A percentile compares a stretch with the other conserved stretches of the same genome.
These are phyloP conservation scores for Modicella reniformis DNA, from an alignment of 371 early-diverging fungal species.

Conservation along the genomic window DNA sequence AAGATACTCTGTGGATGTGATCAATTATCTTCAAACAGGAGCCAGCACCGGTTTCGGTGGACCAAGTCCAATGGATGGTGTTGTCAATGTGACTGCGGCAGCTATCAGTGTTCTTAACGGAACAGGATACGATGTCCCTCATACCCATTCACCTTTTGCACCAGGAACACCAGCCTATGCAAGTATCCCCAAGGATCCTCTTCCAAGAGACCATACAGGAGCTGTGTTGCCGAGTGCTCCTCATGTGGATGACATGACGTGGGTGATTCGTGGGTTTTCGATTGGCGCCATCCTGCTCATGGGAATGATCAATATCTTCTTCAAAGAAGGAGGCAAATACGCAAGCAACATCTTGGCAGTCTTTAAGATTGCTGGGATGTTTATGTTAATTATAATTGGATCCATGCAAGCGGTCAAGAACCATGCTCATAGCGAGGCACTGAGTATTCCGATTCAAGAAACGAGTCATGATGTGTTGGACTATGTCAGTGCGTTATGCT, in stretches of 20 bases:
- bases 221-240: background rate
- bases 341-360: slow-evolving; percentile 47
- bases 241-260: slow-evolving; percentile 32
- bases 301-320: slow-evolving; percentile 46
- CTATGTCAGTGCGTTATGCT: slow-evolving; percentile 51
- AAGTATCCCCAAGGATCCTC: slow-evolving; percentile 24
- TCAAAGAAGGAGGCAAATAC: slow-evolving; percentile 47
- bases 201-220: slow-evolving; percentile 7
- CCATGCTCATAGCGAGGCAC: slow-evolving; percentile 41
- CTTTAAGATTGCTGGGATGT: slow-evolving; percentile 49
- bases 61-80: background rate
- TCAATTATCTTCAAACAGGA: slow-evolving; percentile 36
- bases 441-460: slow-evolving; percentile 41
- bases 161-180: slow-evolving; percentile 20
- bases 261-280: slow-evolving; percentile 35
- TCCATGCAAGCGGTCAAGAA: slow-evolving; percentile 44
- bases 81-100: background rate
- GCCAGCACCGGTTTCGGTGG: slow-evolving; percentile 24
- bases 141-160: slow-evolving; percentile 29
- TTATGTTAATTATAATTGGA: slow-evolving; percentile 49
- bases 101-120: slow-evolving; percentile 22
- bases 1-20: slow-evolving; percentile 47
- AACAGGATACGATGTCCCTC: slow-evolving; percentile 17
- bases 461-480: slow-evolving; percentile 45
- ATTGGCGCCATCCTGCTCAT: slow-evolving; percentile 39